These are phyloP conservation scores for Naematelia aurantialba DNA, from an alignment of 768 basidiomycete genomes.

Conservation along the genomic window DNA sequence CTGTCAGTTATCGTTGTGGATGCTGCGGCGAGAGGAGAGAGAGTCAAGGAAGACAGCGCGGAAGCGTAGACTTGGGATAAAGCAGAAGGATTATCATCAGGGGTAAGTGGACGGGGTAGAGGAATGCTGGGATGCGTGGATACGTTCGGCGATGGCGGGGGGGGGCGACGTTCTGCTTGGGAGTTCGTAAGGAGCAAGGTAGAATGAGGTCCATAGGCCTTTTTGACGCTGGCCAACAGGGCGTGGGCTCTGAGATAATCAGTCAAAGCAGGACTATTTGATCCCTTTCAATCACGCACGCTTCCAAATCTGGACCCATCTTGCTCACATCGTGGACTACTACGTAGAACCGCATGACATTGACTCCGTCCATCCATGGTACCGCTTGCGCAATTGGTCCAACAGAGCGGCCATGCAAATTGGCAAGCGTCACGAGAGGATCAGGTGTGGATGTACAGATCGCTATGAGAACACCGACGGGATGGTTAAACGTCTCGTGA, in stretches of 20 bases:
- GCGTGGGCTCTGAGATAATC: slow-evolving; percentile 32
- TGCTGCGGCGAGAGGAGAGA: slow-evolving; percentile 32
- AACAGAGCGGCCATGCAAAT: slow-evolving; percentile 27
- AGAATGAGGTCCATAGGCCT: slow-evolving; percentile 48
- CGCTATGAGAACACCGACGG: slow-evolving; percentile 45
- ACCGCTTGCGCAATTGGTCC: slow-evolving; percentile 18
- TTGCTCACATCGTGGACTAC: slow-evolving; percentile 46
- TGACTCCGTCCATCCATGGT: slow-evolving; percentile 43
- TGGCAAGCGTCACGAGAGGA: slow-evolving; percentile 38
- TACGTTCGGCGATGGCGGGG: slow-evolving; percentile 30
- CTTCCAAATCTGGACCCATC: slow-evolving; percentile 32
- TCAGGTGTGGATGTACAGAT: slow-evolving; percentile 43
- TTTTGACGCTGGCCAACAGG: slow-evolving; percentile 43
- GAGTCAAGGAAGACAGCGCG: slow-evolving; percentile 36
- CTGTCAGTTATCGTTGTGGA: slow-evolving; percentile 15
- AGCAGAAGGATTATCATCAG: slow-evolving; percentile 30
- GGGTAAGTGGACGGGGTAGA: slow-evolving; percentile 35
- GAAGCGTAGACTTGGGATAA: slow-evolving; percentile 44
- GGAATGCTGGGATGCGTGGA: slow-evolving; percentile 37
- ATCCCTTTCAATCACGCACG: slow-evolving; percentile 16
- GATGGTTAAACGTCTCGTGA: slow-evolving; percentile 50
- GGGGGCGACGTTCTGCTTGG: slow-evolving; percentile 11
- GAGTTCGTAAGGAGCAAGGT: slow-evolving; percentile 49
- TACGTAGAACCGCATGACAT: slow-evolving; percentile 43
- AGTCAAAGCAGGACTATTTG: neutral